Evolutionary conservation across 305 asterid species (phyloP), one percentile per base, ranked within the genome.

Genomic region (Striga hermonthica): DNA sequence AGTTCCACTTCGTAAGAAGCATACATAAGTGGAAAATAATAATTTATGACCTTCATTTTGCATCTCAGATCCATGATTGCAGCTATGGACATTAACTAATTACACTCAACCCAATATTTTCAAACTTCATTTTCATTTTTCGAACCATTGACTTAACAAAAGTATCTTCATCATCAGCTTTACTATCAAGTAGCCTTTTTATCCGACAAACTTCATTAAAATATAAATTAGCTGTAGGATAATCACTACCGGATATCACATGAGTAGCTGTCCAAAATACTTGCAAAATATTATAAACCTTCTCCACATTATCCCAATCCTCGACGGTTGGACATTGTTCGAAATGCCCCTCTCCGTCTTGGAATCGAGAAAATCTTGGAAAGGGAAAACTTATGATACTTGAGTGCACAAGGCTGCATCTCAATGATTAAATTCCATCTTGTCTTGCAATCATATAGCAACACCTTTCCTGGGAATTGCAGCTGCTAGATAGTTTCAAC

Each of bases 21-120:
- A 43, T 66, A 43, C 7, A 56, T 31, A 8, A 28, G 43, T 35
- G 65, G 52, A 35, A 67, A 67, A 10, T 37, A 56, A 35, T 12
- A 67, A 4, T 55, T 52, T 11, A 55, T 28, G 2, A 43, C 22
- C 16, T 4, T 2, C 59, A 44, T 57, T 39, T 65, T 65, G 11
- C 35, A 47, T 3, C 40, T 35, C 0, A 10, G 53, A 37, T 58
- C 59, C 41, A 67, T 47, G 38, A 67, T 16, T 9, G 52, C 60
- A 3, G 34, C 52, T 9, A 47, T 35, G 3, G 41, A 3, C 52
- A 67, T 67, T 50, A 67, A 12, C 36, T 57, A 34, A n/a, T 67
- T 57, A 1, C 45, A 22, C n/a, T 54, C 65, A 13, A 58, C 65
- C 59, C 60, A 67, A 36, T 47, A 67, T 44, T 57, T 57, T 58